Conservation (phyloP, 1,284 basidiomycete species). For the Cryptococcus maquisensis region DNA sequence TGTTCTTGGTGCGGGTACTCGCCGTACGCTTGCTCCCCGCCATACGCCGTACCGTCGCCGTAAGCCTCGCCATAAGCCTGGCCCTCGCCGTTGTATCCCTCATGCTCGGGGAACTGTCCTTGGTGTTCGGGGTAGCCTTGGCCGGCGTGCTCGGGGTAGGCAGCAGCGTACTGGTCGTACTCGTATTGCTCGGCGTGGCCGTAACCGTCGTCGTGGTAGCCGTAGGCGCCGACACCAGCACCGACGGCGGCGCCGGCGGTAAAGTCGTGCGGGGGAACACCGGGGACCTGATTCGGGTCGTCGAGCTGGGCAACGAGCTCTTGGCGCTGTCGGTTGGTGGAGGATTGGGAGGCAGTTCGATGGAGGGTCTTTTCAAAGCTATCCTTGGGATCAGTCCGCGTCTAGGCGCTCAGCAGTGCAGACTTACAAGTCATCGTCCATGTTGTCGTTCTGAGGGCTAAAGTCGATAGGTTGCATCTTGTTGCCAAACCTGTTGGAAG, state of each 20-base stretch:
- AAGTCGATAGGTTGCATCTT: constrained; percentile 57
- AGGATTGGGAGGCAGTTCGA: constrained; percentile 30
- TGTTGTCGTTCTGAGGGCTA: constrained; percentile 67
- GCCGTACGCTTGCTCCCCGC: constrained; percentile 3
- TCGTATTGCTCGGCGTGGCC: constrained; percentile 30
- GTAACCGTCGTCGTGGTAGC: constrained; percentile 29
- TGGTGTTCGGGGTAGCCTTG: constrained; percentile 13
- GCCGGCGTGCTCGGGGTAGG: constrained; percentile 7
- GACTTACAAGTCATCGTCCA: constrained; percentile 28
- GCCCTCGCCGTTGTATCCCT: too few relatives aligned
- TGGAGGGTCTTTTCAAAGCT: constrained; percentile 44
- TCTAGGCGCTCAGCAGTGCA: not conserved
- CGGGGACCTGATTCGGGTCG: constrained; percentile 28
- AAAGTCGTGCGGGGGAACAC: constrained; percentile 63
- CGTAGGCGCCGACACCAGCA: constrained; percentile 18
- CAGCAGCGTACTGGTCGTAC: constrained; percentile 21
- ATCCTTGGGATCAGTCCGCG: not conserved
- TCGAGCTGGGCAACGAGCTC: constrained; percentile 40
- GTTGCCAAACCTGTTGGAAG: constrained; percentile 71
- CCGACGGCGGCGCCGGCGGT: constrained; percentile 58
- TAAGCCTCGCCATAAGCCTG: too few relatives aligned
- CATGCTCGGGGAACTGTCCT: too few relatives aligned
- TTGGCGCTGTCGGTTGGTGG: constrained; percentile 39
- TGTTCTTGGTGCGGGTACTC: constrained; percentile 5
- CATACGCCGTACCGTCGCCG: too few relatives aligned